A percentile compares a stretch with the other conserved stretches of the same genome.
Evolutionary conservation across 164 flowering plant species (phyloP).

Genomic region (grape (Vitis vinifera)): ASM3070453v1 NC_081811.1:12124001-12124500

Average conservation of each 20-base stretch:
- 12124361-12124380: conserved; percentile 73
- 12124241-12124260: too few species aligned
- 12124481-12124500: conserved; percentile 63
- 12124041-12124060: conserved; percentile 82
- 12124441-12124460: conserved; percentile 67
- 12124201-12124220: not conserved
- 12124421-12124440: conserved; percentile 70
- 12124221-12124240: too few species aligned
- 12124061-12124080: conserved; percentile 88
- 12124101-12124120: conserved; percentile 89
- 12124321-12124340: conserved; percentile 85
- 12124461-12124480: conserved; percentile 76
- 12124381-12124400: conserved; percentile 60
- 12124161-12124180: conserved; percentile 79
- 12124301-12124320: conserved; percentile 88
- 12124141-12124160: conserved; percentile 80
- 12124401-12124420: conserved; percentile 82
- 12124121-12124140: conserved; percentile 71
- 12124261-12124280: not conserved
- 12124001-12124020: conserved; percentile 1
- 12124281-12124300: conserved; percentile 42
- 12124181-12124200: not conserved
- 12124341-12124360: conserved; percentile 59
- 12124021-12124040: conserved; percentile 34
- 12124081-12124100: conserved; percentile 92